Evolutionary conservation across 176 grass and related monocot species (phyloP).

Genomic region (Avena sativa): DNA sequence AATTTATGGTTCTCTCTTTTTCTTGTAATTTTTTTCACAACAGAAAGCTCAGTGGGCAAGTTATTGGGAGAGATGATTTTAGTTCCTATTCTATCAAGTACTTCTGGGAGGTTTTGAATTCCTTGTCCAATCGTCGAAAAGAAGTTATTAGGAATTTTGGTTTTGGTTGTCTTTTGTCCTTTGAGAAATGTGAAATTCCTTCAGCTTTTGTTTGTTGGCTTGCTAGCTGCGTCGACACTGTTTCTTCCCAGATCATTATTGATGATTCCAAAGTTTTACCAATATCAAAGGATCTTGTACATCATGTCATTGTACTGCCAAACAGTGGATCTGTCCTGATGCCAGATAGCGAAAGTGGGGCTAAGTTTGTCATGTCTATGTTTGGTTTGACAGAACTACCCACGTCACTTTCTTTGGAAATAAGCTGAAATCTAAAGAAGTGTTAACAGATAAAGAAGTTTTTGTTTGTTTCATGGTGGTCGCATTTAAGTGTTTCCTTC

Average conservation of each 20-base stretch:
- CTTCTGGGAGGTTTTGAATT: neutral
- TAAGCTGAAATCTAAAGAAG: neutral
- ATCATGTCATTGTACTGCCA: neutral
- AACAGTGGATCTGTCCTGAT: neutral
- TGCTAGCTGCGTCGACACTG: neutral
- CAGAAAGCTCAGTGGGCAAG: neutral
- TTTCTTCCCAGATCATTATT: neutral
- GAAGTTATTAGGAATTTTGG: neutral
- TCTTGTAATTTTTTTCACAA: no score
- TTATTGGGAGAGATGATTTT: neutral
- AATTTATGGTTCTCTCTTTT: no score
- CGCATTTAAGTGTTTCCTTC: neutral
- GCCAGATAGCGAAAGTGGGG: neutral
- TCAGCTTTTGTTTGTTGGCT: neutral
- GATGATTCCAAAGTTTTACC: neutral
- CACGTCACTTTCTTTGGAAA: neutral
- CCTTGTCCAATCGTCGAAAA: neutral
- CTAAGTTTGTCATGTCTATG: neutral
- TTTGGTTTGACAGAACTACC: neutral
- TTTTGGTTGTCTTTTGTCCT: neutral
- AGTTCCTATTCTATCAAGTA: neutral
- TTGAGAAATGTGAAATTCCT: neutral
- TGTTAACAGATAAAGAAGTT: neutral
- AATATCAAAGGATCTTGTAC: neutral
- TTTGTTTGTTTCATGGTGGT: neutral